These are phyloP conservation scores for Paradendryphiella salina DNA, from an alignment of 2,329 filamentous ascomycete species.

Conservation along the genomic window DNA sequence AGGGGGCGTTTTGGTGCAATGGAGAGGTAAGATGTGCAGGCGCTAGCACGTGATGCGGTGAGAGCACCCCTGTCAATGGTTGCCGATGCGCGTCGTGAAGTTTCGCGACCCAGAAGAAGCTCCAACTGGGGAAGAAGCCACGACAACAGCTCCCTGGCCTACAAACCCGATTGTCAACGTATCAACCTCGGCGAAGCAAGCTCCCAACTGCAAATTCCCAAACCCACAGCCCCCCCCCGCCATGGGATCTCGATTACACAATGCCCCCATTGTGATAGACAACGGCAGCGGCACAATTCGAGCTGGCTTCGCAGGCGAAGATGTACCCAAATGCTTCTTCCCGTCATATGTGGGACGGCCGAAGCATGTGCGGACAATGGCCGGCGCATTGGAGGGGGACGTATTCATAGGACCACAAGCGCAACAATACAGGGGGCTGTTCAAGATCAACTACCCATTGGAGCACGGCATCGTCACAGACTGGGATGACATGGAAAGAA, in stretches of 20 bases:
- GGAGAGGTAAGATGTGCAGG: too few species aligned
- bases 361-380: slow-evolving; percentile 91
- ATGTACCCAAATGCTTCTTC: slow-evolving; percentile 94
- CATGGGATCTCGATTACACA: slow-evolving; percentile 79
- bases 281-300: slow-evolving; percentile 98
- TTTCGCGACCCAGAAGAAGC: slow-evolving; percentile 36
- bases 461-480: slow-evolving; percentile 99
- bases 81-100: slow-evolving; percentile 36
- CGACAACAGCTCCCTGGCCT: slow-evolving; percentile 12
- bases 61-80: slow-evolving; percentile 29
- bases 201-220: background rate
- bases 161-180: background rate
- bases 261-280: slow-evolving; percentile 97
- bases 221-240: slow-evolving; percentile 16
- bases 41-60: slow-evolving; percentile 32
- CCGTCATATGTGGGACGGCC: slow-evolving; percentile 95
- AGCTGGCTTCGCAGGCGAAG: slow-evolving; percentile 94
- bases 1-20: too few species aligned
- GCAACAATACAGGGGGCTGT: slow-evolving; percentile 83
- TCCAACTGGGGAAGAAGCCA: slow-evolving; percentile 30
- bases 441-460: slow-evolving; percentile 94
- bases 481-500: slow-evolving; percentile 99
- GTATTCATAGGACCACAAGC: slow-evolving; percentile 95
- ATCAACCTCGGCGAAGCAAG: background rate
- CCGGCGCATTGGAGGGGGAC: slow-evolving; percentile 94